These are phyloP conservation scores for Typha latifolia DNA, from an alignment of 176 grass and related monocot species.

Conservation along the genomic window DNA sequence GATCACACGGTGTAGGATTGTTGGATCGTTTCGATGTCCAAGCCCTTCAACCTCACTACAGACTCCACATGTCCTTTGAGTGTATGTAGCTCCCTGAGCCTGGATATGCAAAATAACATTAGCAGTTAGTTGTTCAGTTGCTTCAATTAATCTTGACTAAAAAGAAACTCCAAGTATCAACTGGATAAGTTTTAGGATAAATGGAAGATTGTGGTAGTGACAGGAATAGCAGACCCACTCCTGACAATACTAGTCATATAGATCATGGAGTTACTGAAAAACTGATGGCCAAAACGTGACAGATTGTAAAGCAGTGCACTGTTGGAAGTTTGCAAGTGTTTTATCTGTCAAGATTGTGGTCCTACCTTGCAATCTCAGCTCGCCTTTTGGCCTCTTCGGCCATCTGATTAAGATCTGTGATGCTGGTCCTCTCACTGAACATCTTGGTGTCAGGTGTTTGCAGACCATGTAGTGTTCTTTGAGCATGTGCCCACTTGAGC, in stretches of 20 bases:
- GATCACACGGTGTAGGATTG: constrained; percentile 67
- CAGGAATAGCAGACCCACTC: too few species aligned
- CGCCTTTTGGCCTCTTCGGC: constrained; percentile 66
- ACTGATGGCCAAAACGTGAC: too few species aligned
- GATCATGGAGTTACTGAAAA: too few species aligned
- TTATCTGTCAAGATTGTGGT: background rate
- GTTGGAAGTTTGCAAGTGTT: background rate
- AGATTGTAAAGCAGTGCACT: too few species aligned
- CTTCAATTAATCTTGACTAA: too few species aligned
- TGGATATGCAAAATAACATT: constrained; percentile 1
- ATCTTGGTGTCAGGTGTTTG: constrained; percentile 35
- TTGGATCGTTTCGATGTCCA: constrained; percentile 70
- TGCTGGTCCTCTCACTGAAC: constrained; percentile 38
- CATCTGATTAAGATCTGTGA: constrained; percentile 62
- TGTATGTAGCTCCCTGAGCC: constrained; percentile 61
- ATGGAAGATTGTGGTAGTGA: too few species aligned
- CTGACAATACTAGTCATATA: too few species aligned
- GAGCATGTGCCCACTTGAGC: constrained; percentile 70
- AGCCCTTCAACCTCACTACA: constrained; percentile 57
- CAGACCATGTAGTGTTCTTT: constrained; percentile 76
- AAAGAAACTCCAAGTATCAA: too few species aligned
- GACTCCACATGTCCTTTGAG: constrained; percentile 73
- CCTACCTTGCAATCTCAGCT: constrained; percentile 77
- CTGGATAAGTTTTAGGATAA: too few species aligned
- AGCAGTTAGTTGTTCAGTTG: background rate